These are phyloP conservation scores for Glycine tomentella DNA, from an alignment of 306 rosid genomes.

Conservation along the genomic window DNA sequence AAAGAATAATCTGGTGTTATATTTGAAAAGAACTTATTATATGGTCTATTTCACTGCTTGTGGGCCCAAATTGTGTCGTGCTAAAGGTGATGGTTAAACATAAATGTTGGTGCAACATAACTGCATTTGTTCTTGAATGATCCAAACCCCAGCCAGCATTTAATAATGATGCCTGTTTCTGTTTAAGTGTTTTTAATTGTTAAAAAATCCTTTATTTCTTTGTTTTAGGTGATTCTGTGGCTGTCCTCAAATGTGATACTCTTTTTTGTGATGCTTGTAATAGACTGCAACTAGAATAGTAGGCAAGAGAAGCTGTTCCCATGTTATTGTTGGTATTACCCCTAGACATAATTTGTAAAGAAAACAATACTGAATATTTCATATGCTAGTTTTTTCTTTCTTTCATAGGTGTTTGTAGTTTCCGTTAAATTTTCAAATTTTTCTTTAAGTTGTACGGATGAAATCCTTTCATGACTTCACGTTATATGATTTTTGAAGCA, in stretches of 20 bases:
- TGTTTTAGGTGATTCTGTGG: conserved; percentile 2
- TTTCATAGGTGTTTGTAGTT: background rate
- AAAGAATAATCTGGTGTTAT: background rate
- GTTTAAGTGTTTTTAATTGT: background rate
- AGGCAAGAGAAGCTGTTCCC: background rate
- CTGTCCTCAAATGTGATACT: background rate
- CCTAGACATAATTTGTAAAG: background rate
- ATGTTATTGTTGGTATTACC: background rate
- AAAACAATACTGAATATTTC: background rate
- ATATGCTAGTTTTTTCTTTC: background rate
- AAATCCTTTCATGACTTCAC: background rate
- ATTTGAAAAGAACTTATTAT: background rate
- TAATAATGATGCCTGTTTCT: background rate
- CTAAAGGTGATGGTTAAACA: background rate
- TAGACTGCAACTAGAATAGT: background rate
- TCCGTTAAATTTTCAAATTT: background rate
- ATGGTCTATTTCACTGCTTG: too few relatives aligned
- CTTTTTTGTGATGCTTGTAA: background rate
- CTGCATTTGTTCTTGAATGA: background rate
- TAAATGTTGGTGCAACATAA: background rate
- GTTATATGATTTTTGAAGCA: background rate
- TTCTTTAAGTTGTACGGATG: background rate
- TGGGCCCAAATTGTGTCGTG: too few relatives aligned
- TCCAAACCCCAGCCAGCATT: background rate
- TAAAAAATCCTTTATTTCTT: background rate